phyloP scores from a whole-genome alignment of 306 rosid species.

The Ochetophila trinervis region DNA sequence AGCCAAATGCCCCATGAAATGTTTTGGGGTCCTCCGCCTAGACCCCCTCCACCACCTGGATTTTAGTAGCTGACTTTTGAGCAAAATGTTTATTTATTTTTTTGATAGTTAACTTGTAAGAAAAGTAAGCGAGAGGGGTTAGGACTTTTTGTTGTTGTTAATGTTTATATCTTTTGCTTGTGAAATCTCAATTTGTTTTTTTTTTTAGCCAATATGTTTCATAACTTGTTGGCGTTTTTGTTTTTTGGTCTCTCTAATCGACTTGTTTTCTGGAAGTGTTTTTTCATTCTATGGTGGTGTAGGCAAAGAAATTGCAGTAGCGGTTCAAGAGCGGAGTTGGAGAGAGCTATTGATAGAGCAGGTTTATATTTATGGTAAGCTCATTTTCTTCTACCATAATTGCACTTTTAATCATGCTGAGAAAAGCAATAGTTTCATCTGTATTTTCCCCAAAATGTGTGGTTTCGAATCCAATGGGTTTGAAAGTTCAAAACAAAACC shows the following conservation, averaged over 20 bases:
- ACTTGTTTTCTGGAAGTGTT: neutral
- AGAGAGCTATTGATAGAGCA: conserved; percentile 19
- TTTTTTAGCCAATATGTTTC: conserved; percentile 8
- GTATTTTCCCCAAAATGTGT: neutral
- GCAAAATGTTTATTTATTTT: conserved; percentile 10
- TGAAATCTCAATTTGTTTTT: conserved; percentile 8
- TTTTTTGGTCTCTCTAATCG: conserved; percentile 13
- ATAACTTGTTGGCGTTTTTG: conserved; percentile 22
- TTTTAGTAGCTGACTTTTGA: conserved; percentile 15
- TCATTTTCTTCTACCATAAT: too few relatives aligned
- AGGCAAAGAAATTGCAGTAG: conserved; percentile 19
- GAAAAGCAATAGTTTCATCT: neutral
- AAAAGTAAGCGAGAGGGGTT: conserved; percentile 30
- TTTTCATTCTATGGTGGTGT: conserved; percentile 12
- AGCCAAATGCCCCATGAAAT: conserved; percentile 68
- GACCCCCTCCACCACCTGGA: conserved; percentile 70
- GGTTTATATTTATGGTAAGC: neutral
- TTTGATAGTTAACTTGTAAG: conserved; percentile 37
- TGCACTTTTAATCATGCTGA: too few relatives aligned
- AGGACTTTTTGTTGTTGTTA: neutral
- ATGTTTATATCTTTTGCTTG: conserved; percentile 30
- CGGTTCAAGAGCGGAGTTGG: conserved; percentile 22
- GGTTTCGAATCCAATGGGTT: neutral
- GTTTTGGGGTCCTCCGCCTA: conserved; percentile 65
- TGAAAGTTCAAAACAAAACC: neutral